A percentile compares a stretch with the other conserved stretches of the same genome.
phyloP scores from a whole-genome alignment of 2,329 filamentous ascomycete genomes.

The Fusarium pilosicola region DNA sequence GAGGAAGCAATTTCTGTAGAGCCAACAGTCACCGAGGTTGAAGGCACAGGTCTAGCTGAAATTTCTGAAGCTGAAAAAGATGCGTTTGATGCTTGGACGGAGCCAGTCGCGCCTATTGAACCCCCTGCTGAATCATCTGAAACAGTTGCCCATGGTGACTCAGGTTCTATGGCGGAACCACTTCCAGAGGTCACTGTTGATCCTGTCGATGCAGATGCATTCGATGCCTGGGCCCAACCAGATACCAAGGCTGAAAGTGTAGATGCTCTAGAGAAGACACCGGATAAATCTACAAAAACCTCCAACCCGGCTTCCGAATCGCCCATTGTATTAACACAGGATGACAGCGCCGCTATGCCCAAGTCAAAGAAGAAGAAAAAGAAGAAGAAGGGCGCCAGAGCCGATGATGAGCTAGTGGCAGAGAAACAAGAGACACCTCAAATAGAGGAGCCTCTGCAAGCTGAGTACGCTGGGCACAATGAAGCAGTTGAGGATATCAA shows the following conservation, averaged over 20 bases:
- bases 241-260: background rate
- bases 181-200: background rate
- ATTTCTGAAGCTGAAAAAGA: slow-evolving; percentile 15
- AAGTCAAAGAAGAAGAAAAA: slow-evolving; percentile 45
- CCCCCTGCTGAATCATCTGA: background rate
- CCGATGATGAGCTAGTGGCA: slow-evolving; percentile 14
- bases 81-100: slow-evolving; percentile 32
- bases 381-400: slow-evolving; percentile 40
- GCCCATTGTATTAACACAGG: slow-evolving; percentile 1
- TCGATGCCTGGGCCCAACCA: slow-evolving; percentile 31
- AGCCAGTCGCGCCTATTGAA: slow-evolving; percentile 3
- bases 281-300: background rate
- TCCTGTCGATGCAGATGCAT: slow-evolving; percentile 22
- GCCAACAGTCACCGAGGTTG: background rate
- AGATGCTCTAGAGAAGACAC: slow-evolving; percentile 1
- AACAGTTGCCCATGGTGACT: background rate
- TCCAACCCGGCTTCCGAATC: slow-evolving; percentile 16
- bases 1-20: slow-evolving; percentile 4
- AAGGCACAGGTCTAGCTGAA: background rate
- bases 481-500: background rate
- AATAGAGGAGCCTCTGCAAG: background rate
- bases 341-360: slow-evolving; percentile 12
- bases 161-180: background rate
- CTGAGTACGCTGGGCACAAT: background rate
- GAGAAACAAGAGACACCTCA: slow-evolving; percentile 14